Base-by-base conservation (phyloP, 129 eudicot genomes). In the Glebionis coronaria region DNA sequence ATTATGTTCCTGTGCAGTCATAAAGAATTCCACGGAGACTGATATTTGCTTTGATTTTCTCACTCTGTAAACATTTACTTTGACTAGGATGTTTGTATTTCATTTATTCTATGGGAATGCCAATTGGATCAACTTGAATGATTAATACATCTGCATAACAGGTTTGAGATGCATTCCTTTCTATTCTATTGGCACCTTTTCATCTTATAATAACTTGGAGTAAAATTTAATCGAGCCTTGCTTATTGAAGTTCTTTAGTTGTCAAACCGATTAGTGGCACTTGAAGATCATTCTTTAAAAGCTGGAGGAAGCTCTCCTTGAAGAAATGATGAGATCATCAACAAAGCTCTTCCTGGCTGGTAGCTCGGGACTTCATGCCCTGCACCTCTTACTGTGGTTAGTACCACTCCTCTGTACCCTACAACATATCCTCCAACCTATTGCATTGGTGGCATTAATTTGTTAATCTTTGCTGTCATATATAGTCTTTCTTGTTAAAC, bases 351-450 rank as follows among this genome's bases (percentile, higher is more conserved):
- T 54, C 75, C 73, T 42, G 86, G 89, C 57, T 86, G 89, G 78
- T 75, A 83, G 44, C 82, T 78, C 21, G 89, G 89, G 63, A 83
- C 88, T 12, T 50, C 16, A 74, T 86, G 93, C 7, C 88, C 88
- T 9, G 88, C 85, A 14, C 84, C 93, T 61, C 91, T 72, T 57
- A 86, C 74, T 61, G 93, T 86, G 18, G 68, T 78, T 23, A 86
- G 68, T 20, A 56, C 42, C 75, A 80, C 49, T 49, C 83, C 81
- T 72, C 67, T 73, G 78, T 83, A 86, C 14, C 76, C 87, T 20
- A 85, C 81, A 25, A 72, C 84, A 72, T 82, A 85, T 15, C 93
- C 93, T 77, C 93, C 88, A 64, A 83, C 86, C 93, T 86, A 66
- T 47, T 61, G 65, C 45, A 61, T 21, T 44, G 28, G 40, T 5